Evolutionary conservation across 208 protist genomes (phyloP).

Genomic region (Acanthamoeba royreba): DNA sequence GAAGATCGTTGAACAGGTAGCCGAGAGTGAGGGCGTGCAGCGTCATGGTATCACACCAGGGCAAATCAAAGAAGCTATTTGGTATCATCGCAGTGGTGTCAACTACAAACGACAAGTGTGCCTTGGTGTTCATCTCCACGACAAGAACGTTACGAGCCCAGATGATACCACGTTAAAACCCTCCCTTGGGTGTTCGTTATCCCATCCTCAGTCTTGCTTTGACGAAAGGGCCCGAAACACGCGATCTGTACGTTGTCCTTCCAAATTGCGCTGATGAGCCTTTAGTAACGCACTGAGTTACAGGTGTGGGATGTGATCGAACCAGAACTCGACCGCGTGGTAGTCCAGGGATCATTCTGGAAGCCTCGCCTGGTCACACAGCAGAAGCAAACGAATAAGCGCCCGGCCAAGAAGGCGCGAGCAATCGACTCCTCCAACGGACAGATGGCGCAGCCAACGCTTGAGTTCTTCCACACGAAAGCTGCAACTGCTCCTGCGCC

Average conservation of each 20-base stretch:
- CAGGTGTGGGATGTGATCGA: not conserved
- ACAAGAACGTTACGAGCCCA: too few relatives aligned
- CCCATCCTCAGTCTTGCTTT: too few relatives aligned
- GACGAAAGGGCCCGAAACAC: too few relatives aligned
- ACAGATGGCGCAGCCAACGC: not conserved
- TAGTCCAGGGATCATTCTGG: not conserved
- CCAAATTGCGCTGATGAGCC: too few relatives aligned
- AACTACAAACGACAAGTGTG: not conserved
- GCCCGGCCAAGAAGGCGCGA: not conserved
- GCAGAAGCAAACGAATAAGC: not conserved
- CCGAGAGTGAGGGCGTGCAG: not conserved
- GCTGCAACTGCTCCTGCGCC: not conserved
- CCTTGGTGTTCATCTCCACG: not conserved
- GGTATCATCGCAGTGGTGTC: not conserved
- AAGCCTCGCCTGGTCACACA: not conserved
- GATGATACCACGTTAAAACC: too few relatives aligned
- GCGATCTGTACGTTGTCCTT: too few relatives aligned
- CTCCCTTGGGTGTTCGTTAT: too few relatives aligned
- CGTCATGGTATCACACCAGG: not conserved
- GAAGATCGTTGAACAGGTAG: not conserved
- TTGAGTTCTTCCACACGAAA: not conserved
- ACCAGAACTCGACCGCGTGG: not conserved
- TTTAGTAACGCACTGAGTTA: too few relatives aligned
- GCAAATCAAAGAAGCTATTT: not conserved
- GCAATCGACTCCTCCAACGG: not conserved